Evolutionary conservation across 371 early-diverging fungal genomes (phyloP).

Genomic region (Cladochytrium tenue): DNA sequence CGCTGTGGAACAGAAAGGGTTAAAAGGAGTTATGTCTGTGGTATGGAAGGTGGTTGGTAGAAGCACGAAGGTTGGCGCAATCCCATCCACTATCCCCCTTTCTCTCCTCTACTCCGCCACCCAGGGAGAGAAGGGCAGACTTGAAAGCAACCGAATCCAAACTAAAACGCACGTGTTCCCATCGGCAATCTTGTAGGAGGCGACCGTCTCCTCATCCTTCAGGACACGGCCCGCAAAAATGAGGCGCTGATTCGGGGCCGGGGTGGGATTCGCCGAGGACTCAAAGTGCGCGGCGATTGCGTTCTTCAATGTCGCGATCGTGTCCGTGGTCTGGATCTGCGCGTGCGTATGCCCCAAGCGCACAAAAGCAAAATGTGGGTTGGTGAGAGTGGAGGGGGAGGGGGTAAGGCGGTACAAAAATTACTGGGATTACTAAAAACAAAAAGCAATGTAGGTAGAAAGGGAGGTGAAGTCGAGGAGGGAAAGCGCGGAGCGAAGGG

Average conservation of each 20-base stretch:
- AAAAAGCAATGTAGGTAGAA: too few relatives aligned
- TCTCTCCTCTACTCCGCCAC: too few relatives aligned
- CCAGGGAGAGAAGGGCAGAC: too few relatives aligned
- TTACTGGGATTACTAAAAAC: too few relatives aligned
- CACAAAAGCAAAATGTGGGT: too few relatives aligned
- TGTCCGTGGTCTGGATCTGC: slow-evolving; percentile 42
- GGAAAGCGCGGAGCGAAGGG: neutral
- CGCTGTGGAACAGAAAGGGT: slow-evolving; percentile 7
- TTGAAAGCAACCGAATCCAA: neutral
- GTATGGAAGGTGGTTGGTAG: too few relatives aligned
- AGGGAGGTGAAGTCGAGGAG: neutral
- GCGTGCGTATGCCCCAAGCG: too few relatives aligned
- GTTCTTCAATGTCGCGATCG: slow-evolving; percentile 76
- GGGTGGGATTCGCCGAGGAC: slow-evolving; percentile 43
- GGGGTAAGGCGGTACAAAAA: too few relatives aligned
- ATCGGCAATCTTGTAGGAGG: slow-evolving; percentile 73
- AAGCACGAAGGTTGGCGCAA: too few relatives aligned
- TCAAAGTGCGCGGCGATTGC: slow-evolving; percentile 52
- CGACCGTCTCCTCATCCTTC: slow-evolving; percentile 84
- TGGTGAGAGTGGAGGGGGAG: too few relatives aligned
- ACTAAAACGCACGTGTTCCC: slow-evolving; percentile 41
- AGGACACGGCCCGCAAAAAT: slow-evolving; percentile 93
- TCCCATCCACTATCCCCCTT: too few relatives aligned
- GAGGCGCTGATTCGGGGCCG: slow-evolving; percentile 79
- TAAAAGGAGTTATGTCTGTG: too few relatives aligned